Percentiles rank a stretch among this genome's conserved stretches.
phyloP scores from a whole-genome alignment of 2,329 filamentous ascomycete genomes.

The Myriosclerotinia curreyana region DNA sequence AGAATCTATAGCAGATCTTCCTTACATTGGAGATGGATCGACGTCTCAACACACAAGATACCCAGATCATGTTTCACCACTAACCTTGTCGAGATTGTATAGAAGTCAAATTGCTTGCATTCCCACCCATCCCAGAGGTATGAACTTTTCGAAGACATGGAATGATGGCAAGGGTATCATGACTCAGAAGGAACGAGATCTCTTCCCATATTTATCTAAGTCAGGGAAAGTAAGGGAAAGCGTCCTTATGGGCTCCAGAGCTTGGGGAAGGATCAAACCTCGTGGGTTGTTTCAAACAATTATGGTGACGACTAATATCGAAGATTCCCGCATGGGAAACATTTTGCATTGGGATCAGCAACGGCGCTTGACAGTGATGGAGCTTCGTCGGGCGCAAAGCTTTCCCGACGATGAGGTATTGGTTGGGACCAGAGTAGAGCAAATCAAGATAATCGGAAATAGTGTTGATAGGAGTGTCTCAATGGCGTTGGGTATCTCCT shows the following conservation, averaged over 20 bases:
- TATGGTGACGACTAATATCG: constrained; percentile 50
- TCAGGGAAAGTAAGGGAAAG: constrained; percentile 30
- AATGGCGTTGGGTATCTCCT: constrained; percentile 60
- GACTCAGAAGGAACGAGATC: constrained; percentile 41
- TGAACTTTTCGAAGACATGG: constrained; percentile 51
- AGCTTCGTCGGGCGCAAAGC: constrained; percentile 66
- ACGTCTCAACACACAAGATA: constrained; percentile 59
- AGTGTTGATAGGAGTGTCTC: constrained; percentile 69
- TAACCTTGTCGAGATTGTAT: constrained; percentile 37
- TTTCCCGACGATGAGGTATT: constrained; percentile 69
- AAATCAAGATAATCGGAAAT: constrained; percentile 71
- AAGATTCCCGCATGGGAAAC: constrained; percentile 55
- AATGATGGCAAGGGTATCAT: constrained; percentile 41
- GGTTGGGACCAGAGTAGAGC: constrained; percentile 53
- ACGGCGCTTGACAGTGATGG: constrained; percentile 61
- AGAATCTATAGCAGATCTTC: constrained; percentile 59
- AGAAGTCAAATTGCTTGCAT: constrained; percentile 52
- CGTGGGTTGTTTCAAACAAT: constrained; percentile 59
- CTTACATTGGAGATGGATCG: constrained; percentile 58
- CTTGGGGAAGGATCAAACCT: constrained; percentile 54
- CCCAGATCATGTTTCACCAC: constrained; percentile 62
- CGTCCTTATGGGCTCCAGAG: constrained; percentile 31
- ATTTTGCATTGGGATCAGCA: constrained; percentile 64
- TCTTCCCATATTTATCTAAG: constrained; percentile 41
- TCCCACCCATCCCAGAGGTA: constrained; percentile 55